Conservation (phyloP, 305 asterid species). For the Fraxinus xanthoxyloides region DNA sequence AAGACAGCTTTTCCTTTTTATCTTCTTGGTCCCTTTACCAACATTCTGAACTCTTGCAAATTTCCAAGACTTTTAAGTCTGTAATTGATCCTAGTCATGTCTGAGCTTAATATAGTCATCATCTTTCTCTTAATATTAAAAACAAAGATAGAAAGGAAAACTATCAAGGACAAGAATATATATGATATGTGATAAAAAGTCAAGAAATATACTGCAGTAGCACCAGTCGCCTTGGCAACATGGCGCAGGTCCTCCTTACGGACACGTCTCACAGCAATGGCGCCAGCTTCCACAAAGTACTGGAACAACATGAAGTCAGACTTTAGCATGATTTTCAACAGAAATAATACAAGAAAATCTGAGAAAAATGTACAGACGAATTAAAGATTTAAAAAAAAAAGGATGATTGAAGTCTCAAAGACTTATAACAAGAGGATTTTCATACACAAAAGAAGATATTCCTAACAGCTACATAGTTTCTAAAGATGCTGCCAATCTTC, state of each 20-base stretch:
- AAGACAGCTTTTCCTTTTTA: background rate
- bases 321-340: conserved; percentile 1
- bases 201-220: conserved; percentile 62
- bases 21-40: background rate
- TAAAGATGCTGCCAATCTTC: background rate
- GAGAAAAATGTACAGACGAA: background rate
- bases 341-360: conserved; percentile 2
- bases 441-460: background rate
- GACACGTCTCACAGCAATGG: conserved; percentile 95
- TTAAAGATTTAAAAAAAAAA: background rate
- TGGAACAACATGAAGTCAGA: conserved; percentile 35
- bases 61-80: background rate
- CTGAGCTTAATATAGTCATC: conserved; percentile 2
- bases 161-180: background rate
- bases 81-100: background rate
- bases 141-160: background rate
- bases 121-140: conserved; percentile 3
- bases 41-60: background rate
- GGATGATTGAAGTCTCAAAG: background rate
- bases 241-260: conserved; percentile 97
- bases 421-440: conserved; percentile 8
- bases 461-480: conserved; percentile 4
- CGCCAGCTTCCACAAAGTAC: conserved; percentile 99
- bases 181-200: background rate
- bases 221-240: conserved; percentile 99